Evolutionary conservation across 345 rosid genomes (phyloP).

Genomic region (Salix viminalis): DNA sequence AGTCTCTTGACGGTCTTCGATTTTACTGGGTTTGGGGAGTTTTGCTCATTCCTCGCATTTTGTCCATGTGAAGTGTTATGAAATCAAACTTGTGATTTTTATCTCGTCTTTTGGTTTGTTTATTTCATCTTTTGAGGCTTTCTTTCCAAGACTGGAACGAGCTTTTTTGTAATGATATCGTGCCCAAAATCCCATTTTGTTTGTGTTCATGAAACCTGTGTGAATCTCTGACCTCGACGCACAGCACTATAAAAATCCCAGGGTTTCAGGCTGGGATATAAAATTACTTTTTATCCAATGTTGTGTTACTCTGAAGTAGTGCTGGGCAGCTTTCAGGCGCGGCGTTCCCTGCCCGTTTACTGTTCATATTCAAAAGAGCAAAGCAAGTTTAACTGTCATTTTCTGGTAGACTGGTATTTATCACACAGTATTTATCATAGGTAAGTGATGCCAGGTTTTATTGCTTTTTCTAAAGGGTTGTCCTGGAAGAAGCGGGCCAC

Average conservation of each 20-base stretch:
- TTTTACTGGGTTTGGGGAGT: neutral
- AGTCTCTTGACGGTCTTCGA: neutral
- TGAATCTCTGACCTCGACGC: neutral
- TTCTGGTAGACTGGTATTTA: neutral
- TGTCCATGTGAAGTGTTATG: neutral
- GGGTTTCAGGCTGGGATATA: too few species aligned
- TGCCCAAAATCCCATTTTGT: neutral
- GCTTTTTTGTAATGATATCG: neutral
- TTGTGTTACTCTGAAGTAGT: too few species aligned
- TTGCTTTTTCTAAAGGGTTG: neutral
- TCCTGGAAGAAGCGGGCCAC: neutral
- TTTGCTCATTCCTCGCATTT: conserved; percentile 8
- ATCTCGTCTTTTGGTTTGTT: neutral
- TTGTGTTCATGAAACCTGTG: neutral
- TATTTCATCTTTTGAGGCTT: neutral
- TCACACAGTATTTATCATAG: neutral
- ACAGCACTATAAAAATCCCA: neutral
- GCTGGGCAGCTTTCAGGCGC: too few species aligned
- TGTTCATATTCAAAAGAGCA: too few species aligned
- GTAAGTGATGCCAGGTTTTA: neutral
- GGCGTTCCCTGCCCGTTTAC: too few species aligned
- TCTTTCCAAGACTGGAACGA: neutral
- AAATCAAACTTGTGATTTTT: neutral
- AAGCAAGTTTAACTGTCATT: too few species aligned
- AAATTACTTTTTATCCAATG: too few species aligned